Base-by-base conservation (phyloP, 306 rosid genomes). In the Begonia peltatifolia region DNA sequence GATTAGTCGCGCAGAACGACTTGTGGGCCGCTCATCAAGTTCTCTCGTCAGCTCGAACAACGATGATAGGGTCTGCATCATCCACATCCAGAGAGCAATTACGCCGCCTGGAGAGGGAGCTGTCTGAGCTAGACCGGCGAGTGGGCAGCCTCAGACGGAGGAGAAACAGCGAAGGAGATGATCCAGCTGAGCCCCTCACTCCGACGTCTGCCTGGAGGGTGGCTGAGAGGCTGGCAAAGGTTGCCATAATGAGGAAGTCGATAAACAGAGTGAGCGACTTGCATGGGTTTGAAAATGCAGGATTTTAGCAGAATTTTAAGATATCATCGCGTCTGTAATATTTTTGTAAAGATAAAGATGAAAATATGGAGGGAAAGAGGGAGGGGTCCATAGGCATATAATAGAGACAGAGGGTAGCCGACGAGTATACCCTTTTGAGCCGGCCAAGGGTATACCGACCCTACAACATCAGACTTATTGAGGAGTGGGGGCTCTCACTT, bases 171-270 rank as follows among this genome's bases (percentile, higher is more conserved):
- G 66, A 63, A 47, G 47, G 16, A 8, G 55, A 58, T 14, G 13
- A 83, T 20, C 80, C 83, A 70, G 7, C 60, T 0, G 99, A 86
- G 80, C 84, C 86, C 44, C 86, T 86, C 0, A 92, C 99, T 23
- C 96, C 94, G 9, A 92, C 94, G 0, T 86, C 94, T 63, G 99
- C 99, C 73, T 92, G 99, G 99, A 61, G 93, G 61, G 88, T 95
- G n/a, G 99, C 99, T 0, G 96, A 86, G 72, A 79, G 88, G 47
- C 46, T 92, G 55, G 99, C 99, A 36, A 86, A 92, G 52, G 93
- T 92, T 38, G 99, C 99, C 14, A 92, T 79, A 7, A 81, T 86
- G 93, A 92, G 93, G 20, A 92, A 92, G 83, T 86, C 96, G 0
- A 75, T 86, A 94, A 92, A 92, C 70, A 79, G 96, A 77, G 99